Evolutionary conservation across 164 flowering plant species (phyloP), one percentile per base, ranked within the genome.

Genomic region (Santalum album): DNA sequence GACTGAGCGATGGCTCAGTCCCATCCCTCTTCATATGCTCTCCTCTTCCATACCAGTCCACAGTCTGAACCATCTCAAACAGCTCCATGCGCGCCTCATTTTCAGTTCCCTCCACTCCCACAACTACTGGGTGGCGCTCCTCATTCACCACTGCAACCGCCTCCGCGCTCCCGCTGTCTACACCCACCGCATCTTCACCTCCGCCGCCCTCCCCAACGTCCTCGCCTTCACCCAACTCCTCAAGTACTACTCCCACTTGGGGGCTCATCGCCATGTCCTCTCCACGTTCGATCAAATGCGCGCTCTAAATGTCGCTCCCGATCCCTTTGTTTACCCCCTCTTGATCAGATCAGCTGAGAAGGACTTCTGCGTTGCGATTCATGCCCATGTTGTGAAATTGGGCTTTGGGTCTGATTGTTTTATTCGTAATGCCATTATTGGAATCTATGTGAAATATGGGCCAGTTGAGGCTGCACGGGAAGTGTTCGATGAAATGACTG

Each of bases 401-500:
- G 80, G 80, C 15, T 47, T 26, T 60, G 64, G 14, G 14, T 49
- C 55, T 1, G 87, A 80, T 46, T 51, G 29, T 1, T 76, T 57
- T 15, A 66, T 78, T 0, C 64, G 81, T 5, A 84, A 87, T 53
- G 76, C 83, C 1, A 23, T 82, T 1, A 62, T 82, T 68, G 69
- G 46, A 56, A 46, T 60, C 64, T 87, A 82, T 56, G 80, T 64
- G 1, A 79, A 72, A 42, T 46, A 25, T 51, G 86, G 82, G 1
- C 69, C 56, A 1, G 20, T 79, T 12, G 65, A 56, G 38, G 12
- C 42, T 38, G 89, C 86, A 0, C 55, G 73, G 19, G 24, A 60
- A 20, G 6, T 85, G 80, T 88, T 88, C 45, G 96, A 85, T 57
- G 82, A 74, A 69, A 81, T 82, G 69, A 42, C 73, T 49, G 77